A percentile compares a stretch with the other conserved stretches of the same genome.
These are phyloP conservation scores for Rutidosis leptorrhynchoides DNA, from an alignment of 129 eudicot species.

Conservation along the genomic window DNA sequence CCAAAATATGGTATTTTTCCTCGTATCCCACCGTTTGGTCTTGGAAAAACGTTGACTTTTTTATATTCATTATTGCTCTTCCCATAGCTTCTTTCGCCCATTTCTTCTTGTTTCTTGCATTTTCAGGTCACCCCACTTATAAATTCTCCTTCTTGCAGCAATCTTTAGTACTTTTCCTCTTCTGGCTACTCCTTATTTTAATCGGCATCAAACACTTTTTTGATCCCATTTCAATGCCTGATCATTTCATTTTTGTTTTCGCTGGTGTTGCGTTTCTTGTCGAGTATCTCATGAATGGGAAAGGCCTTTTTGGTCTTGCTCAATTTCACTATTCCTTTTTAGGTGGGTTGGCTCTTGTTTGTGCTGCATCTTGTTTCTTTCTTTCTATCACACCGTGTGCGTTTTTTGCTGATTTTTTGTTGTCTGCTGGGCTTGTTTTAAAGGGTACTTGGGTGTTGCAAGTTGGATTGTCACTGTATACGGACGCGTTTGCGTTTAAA, in stretches of 20 bases:
- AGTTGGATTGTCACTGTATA: constrained; percentile 63
- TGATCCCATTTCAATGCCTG: constrained; percentile 45
- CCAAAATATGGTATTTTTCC: constrained; percentile 62
- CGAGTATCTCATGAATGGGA: constrained; percentile 55
- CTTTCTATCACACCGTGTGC: constrained; percentile 52
- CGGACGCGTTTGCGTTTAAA: constrained; percentile 48
- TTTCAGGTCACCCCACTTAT: constrained; percentile 59
- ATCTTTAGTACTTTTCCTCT: constrained; percentile 55
- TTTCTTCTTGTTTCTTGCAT: constrained; percentile 47
- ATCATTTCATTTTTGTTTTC: constrained; percentile 43
- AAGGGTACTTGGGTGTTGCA: constrained; percentile 85
- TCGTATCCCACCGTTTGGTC: constrained; percentile 24
- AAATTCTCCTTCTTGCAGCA: constrained; percentile 64
- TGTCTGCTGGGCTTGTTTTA: constrained; percentile 58
- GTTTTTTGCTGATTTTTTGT: constrained; percentile 59
- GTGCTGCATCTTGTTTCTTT: constrained; percentile 61
- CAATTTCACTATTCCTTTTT: constrained; percentile 40
- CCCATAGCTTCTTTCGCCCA: constrained; percentile 60
- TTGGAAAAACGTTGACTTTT: constrained; percentile 67
- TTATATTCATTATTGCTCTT: constrained; percentile 47
- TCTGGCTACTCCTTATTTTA: constrained; percentile 64
- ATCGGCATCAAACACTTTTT: constrained; percentile 37
- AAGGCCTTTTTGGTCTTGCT: constrained; percentile 55
- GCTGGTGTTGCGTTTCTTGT: constrained; percentile 54
- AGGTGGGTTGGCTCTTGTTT: constrained; percentile 58